Percentiles rank a stretch among this genome's conserved stretches.
Evolutionary conservation across 441 rosid species (phyloP).

Genomic region (Mallotus japonicus): DNA sequence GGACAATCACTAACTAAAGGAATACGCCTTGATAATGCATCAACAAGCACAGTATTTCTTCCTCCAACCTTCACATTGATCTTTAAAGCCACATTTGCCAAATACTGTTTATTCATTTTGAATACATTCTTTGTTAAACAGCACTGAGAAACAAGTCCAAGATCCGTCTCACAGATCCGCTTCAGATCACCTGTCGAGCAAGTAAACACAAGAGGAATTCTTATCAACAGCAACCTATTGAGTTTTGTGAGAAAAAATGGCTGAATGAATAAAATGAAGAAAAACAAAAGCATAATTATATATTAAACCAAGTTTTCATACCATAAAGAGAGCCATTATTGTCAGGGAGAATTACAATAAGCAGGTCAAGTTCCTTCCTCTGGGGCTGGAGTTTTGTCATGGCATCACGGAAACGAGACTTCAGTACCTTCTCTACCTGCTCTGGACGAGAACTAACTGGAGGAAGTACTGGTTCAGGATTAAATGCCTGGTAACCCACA

Average conservation of each 20-base stretch:
- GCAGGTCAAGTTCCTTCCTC: constrained; percentile 83
- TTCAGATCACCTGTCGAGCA: constrained; percentile 75
- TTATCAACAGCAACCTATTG: neutral
- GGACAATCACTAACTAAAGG: constrained; percentile 91
- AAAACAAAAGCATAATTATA: neutral
- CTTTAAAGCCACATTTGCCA: constrained; percentile 89
- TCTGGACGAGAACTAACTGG: constrained; percentile 70
- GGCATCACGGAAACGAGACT: constrained; percentile 87
- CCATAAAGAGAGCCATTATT: constrained; percentile 93
- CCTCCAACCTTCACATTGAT: constrained; percentile 98
- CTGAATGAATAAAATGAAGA: neutral
- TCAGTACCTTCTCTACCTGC: constrained; percentile 76
- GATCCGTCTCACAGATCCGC: constrained; percentile 94
- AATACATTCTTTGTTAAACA: constrained; percentile 85
- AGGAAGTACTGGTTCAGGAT: constrained; percentile 71
- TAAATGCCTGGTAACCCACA: constrained; percentile 54
- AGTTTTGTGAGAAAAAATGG: neutral
- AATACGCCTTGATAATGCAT: constrained; percentile 81
- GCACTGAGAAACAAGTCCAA: constrained; percentile 93
- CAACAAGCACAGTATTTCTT: constrained; percentile 87
- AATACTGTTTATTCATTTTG: constrained; percentile 72
- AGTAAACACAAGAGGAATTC: neutral
- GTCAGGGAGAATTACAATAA: constrained; percentile 88
- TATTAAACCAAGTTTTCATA: constrained; percentile 22
- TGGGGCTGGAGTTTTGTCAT: constrained; percentile 46